Conservation (phyloP, 768 basidiomycete genomes). For the Coprinopsis cinerea region DNA sequence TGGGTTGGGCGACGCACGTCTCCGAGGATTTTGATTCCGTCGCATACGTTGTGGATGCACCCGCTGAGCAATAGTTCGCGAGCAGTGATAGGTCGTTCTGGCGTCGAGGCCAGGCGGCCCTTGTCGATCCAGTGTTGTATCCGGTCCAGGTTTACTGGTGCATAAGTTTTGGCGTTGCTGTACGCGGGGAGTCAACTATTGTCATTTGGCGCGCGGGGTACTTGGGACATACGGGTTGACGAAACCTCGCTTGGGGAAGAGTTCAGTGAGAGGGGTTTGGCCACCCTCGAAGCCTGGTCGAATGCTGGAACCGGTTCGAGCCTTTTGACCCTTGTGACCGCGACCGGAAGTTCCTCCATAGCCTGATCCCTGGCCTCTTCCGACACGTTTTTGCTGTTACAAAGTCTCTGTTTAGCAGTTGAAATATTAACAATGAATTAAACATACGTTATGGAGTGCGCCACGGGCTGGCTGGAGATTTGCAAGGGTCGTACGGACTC, state of each 20-base stretch:
- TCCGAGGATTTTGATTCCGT: conserved; percentile 89
- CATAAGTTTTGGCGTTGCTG: conserved; percentile 72
- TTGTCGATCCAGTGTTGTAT: conserved; percentile 90
- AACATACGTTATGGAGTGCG: conserved; percentile 58
- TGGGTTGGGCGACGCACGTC: conserved; percentile 47
- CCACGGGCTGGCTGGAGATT: conserved; percentile 67
- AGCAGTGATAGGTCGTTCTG: conserved; percentile 82
- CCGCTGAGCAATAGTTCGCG: conserved; percentile 79
- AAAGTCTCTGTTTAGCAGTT: conserved; percentile 10
- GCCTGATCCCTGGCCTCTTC: conserved; percentile 88
- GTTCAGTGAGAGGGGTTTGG: conserved; percentile 87
- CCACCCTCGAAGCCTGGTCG: conserved; percentile 91
- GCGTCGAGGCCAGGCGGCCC: conserved; percentile 72
- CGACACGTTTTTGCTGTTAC: conserved; percentile 84
- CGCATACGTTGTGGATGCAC: conserved; percentile 81
- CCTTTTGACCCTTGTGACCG: conserved; percentile 94
- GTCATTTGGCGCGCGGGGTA: neutral
- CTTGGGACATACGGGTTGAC: conserved; percentile 71
- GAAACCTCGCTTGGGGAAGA: conserved; percentile 93
- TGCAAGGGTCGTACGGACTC: conserved; percentile 52
- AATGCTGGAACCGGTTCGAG: conserved; percentile 83
- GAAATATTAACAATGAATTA: neutral
- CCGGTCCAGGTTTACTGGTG: conserved; percentile 80
- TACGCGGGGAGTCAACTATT: neutral
- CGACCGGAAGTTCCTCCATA: conserved; percentile 90